Conservation (phyloP, 2,329 filamentous ascomycete genomes). For the Amphichorda felina region DNA sequence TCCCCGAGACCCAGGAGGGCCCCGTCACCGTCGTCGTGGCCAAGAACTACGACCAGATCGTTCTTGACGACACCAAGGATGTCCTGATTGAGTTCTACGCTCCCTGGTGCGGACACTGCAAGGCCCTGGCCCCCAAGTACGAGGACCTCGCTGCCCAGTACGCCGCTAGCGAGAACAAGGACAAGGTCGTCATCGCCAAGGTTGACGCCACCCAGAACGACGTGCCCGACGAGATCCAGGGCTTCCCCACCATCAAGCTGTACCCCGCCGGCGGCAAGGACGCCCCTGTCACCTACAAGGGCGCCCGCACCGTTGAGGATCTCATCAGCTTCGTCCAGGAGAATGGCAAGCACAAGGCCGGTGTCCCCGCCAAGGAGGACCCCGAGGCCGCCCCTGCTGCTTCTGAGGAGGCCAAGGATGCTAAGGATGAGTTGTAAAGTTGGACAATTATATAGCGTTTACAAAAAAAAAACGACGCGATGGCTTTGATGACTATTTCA, state of each 20-base stretch:
- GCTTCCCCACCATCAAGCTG: conserved; percentile 99
- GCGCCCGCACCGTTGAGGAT: conserved; percentile 82
- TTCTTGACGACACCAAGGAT: conserved; percentile 91
- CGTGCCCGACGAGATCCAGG: conserved; percentile 89
- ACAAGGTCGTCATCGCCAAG: conserved; percentile 89
- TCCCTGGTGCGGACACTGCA: conserved; percentile 99
- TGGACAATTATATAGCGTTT: too few relatives aligned
- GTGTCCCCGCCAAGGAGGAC: conserved; percentile 46
- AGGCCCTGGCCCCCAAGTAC: conserved; percentile 92
- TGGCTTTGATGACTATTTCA: conserved; percentile 16
- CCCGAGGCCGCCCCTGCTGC: conserved; percentile 41
- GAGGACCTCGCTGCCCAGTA: conserved; percentile 79
- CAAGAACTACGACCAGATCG: conserved; percentile 84
- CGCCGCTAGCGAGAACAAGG: conserved; percentile 65
- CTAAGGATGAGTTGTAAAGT: conserved; percentile 65
- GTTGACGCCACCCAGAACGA: conserved; percentile 95
- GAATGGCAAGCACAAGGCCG: conserved; percentile 82
- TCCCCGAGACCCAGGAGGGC: conserved; percentile 87
- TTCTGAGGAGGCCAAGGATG: conserved; percentile 33
- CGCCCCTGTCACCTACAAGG: conserved; percentile 74
- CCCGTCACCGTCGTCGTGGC: conserved; percentile 82
- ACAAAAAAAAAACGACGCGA: too few relatives aligned
- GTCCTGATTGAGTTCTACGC: conserved; percentile 98
- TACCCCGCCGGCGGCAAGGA: conserved; percentile 85
- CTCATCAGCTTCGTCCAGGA: conserved; percentile 86